A percentile compares a stretch with the other conserved stretches of the same genome.
Conservation (phyloP, 371 early-diverging fungal species). For the Apophysomyces trapeziformis region DNA sequence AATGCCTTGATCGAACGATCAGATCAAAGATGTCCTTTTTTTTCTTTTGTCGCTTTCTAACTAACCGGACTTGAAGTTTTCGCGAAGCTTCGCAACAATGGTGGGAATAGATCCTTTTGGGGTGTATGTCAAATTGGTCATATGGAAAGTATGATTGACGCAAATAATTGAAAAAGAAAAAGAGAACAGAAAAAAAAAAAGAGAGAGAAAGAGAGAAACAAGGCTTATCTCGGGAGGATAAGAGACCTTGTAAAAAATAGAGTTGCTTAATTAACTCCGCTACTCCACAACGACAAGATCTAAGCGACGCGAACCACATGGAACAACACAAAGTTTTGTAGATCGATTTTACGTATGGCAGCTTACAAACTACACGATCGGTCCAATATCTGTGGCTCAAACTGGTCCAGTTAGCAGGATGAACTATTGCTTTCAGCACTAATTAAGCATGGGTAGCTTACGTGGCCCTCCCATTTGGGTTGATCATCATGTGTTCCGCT, state of each 20-base stretch:
- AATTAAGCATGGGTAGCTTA: no score
- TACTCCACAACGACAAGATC: not conserved
- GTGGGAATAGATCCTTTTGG: conserved; percentile 33
- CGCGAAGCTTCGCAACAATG: conserved; percentile 53
- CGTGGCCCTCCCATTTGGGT: no score
- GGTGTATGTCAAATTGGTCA: conserved; percentile 33
- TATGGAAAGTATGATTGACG: not conserved
- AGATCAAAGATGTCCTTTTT: not conserved
- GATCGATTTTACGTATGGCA: no score
- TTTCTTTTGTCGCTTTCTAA: not conserved
- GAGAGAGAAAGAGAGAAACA: conserved; percentile 11
- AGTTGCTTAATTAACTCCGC: not conserved
- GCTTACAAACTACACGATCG: no score
- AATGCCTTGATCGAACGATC: conserved; percentile 34
- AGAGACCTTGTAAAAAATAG: not conserved
- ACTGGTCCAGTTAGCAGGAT: no score
- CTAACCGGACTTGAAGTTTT: conserved; percentile 51
- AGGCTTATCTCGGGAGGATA: not conserved
- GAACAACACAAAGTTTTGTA: no score
- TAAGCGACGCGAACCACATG: not conserved
- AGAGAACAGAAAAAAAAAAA: conserved; percentile 5
- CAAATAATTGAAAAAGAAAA: not conserved
- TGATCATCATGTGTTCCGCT: no score
- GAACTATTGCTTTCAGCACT: no score
- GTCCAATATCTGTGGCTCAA: no score